A percentile compares a stretch with the other conserved stretches of the same genome.
phyloP scores from a whole-genome alignment of 805 yeast genomes.

The Pichia deserticola region DNA sequence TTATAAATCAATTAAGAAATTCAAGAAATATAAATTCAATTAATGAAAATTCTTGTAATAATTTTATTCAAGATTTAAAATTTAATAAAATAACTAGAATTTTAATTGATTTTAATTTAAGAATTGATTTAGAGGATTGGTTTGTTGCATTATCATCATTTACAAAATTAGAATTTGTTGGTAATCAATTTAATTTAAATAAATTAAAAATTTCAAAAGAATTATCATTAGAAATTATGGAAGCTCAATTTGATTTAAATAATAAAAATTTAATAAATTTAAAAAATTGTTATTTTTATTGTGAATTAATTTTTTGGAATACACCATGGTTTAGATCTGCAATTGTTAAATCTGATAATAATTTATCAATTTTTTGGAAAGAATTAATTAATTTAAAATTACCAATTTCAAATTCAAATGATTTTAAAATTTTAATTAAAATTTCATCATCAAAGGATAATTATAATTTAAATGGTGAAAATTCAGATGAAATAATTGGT shows the following conservation, averaged over 20 bases:
- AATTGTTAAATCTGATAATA: conserved; percentile 36
- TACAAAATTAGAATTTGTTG: conserved; percentile 46
- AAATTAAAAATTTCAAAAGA: conserved; percentile 45
- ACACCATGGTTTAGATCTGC: conserved; percentile 76
- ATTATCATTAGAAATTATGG: conserved; percentile 51
- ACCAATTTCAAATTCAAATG: conserved; percentile 43
- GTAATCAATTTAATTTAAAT: conserved; percentile 21
- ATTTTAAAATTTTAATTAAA: conserved; percentile 42
- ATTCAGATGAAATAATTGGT: conserved; percentile 40
- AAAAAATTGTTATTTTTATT: conserved; percentile 35
- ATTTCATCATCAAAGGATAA: conserved; percentile 10
- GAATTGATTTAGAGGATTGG: conserved; percentile 74
- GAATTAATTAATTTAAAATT: conserved; percentile 63
- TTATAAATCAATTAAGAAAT: conserved; percentile 45
- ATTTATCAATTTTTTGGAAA: conserved; percentile 68
- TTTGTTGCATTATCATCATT: conserved; percentile 58
- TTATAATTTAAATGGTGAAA: conserved; percentile 13
- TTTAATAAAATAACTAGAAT: conserved; percentile 26
- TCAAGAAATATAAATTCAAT: conserved; percentile 24
- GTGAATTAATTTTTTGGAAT: conserved; percentile 68
- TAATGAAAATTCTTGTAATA: neutral
- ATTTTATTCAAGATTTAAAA: neutral
- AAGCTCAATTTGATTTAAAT: conserved; percentile 43
- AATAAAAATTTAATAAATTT: neutral
- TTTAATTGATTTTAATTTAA: conserved; percentile 55